Percentiles rank a stretch among this genome's conserved stretches.
phyloP scores from a whole-genome alignment of 768 basidiomycete genomes.

The Lanmaoa rubissima region DNA sequence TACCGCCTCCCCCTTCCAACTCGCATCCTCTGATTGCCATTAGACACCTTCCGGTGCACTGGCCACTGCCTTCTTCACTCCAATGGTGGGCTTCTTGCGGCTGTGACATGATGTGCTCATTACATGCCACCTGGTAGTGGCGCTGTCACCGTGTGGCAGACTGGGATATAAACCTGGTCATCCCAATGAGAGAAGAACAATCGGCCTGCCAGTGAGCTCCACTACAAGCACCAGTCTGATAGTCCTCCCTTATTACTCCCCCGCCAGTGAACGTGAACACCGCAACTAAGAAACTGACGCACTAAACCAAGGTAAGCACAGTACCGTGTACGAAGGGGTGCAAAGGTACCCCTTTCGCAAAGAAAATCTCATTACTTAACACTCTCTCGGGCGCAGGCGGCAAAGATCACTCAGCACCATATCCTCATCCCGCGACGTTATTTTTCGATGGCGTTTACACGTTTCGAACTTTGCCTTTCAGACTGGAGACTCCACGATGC shows the following conservation, averaged over 20 bases:
- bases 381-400: constrained; percentile 1
- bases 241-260: not conserved
- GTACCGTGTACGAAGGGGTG: not conserved
- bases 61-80: constrained; percentile 12
- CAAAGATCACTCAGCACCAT: not conserved
- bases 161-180: constrained; percentile 18
- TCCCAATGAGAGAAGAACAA: constrained; percentile 1
- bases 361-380: not conserved
- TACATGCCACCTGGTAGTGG: constrained; percentile 28
- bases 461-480: constrained; percentile 23
- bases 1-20: not conserved
- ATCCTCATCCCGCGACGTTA: not conserved
- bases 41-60: constrained; percentile 7
- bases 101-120: constrained; percentile 18
- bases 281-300: not conserved
- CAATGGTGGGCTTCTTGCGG: constrained; percentile 22
- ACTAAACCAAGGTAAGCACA: not conserved
- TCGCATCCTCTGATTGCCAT: constrained; percentile 4
- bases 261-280: not conserved
- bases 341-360: not conserved
- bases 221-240: constrained; percentile 7
- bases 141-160: constrained; percentile 27
- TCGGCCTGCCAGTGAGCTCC: constrained; percentile 8
- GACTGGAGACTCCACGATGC: constrained; percentile 23
- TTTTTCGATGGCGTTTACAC: constrained; percentile 21